Evolutionary conservation across 352 stramenopile species (phyloP).

Genomic region (Phytophthora palmivora): DNA sequence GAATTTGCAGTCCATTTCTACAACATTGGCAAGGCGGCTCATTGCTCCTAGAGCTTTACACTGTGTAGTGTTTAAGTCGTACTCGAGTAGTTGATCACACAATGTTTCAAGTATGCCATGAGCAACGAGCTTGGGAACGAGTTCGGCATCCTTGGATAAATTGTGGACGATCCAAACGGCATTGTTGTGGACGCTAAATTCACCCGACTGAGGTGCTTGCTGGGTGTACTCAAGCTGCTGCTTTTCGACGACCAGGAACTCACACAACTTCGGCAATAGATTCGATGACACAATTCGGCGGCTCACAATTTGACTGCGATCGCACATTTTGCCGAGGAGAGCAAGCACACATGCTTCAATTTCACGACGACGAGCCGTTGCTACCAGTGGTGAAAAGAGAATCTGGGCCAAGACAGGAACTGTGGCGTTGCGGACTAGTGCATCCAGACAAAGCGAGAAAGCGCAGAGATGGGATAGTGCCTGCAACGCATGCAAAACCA

Average conservation of each 20-base stretch:
- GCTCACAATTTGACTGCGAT: slow-evolving; percentile 53
- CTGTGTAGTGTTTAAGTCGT: slow-evolving; percentile 47
- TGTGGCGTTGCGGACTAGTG: slow-evolving; percentile 72
- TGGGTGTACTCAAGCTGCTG: slow-evolving; percentile 14
- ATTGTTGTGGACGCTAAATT: slow-evolving; percentile 49
- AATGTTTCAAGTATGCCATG: slow-evolving; percentile 59
- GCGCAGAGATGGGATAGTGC: slow-evolving; percentile 64
- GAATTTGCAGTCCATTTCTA: slow-evolving; percentile 20
- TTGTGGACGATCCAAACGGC: slow-evolving; percentile 60
- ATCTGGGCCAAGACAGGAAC: slow-evolving; percentile 81
- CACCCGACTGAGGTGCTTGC: slow-evolving; percentile 9
- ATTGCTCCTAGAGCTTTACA: slow-evolving; percentile 56
- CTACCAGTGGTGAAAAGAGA: slow-evolving; percentile 56
- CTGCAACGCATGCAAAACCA: slow-evolving; percentile 73
- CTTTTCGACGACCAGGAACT: slow-evolving; percentile 42
- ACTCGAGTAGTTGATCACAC: slow-evolving; percentile 40
- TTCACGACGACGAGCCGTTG: slow-evolving; percentile 35
- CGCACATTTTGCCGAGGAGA: slow-evolving; percentile 60
- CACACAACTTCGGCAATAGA: slow-evolving; percentile 59
- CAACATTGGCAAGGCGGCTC: slow-evolving; percentile 30
- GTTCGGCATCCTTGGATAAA: slow-evolving; percentile 69
- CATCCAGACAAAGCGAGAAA: slow-evolving; percentile 68
- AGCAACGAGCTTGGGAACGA: slow-evolving; percentile 67
- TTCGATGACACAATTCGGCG: slow-evolving; percentile 70
- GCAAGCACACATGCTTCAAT: slow-evolving; percentile 48